These are phyloP conservation scores for Limnomonas spitsbergensis DNA, from an alignment of 139 green algal genomes.

Conservation along the genomic window DNA sequence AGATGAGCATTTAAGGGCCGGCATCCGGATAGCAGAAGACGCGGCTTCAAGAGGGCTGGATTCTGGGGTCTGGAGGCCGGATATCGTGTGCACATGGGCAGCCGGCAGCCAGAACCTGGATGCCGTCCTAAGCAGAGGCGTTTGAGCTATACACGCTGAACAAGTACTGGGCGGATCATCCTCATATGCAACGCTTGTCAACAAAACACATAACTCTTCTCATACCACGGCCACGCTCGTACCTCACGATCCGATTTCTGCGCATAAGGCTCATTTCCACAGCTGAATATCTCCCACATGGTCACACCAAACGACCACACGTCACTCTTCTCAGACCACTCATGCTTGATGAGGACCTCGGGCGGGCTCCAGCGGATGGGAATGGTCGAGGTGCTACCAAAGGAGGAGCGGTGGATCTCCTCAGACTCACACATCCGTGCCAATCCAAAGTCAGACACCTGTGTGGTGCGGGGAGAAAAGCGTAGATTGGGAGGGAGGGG, in stretches of 20 bases:
- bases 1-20: too few relatives aligned
- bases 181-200: neutral
- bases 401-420: neutral
- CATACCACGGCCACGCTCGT: neutral
- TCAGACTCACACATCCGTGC: too few relatives aligned
- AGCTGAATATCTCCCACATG: constrained; percentile 59
- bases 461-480: too few relatives aligned
- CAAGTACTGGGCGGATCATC: neutral
- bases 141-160: neutral
- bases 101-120: neutral
- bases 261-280: constrained; percentile 51
- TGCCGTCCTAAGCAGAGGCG: neutral
- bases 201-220: neutral
- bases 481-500: too few relatives aligned
- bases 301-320: constrained; percentile 58
- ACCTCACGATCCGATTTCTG: constrained; percentile 30
- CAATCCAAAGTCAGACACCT: constrained; percentile 56
- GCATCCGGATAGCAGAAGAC: too few relatives aligned
- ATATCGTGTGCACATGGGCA: neutral
- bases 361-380: constrained; percentile 53
- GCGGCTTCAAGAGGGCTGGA: neutral
- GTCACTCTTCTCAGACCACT: constrained; percentile 45
- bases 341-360: constrained; percentile 36
- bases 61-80: neutral
- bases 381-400: constrained; percentile 12